Conservation (phyloP, 2,329 filamentous ascomycete species). For the Cytospora paraplurivora region DNA sequence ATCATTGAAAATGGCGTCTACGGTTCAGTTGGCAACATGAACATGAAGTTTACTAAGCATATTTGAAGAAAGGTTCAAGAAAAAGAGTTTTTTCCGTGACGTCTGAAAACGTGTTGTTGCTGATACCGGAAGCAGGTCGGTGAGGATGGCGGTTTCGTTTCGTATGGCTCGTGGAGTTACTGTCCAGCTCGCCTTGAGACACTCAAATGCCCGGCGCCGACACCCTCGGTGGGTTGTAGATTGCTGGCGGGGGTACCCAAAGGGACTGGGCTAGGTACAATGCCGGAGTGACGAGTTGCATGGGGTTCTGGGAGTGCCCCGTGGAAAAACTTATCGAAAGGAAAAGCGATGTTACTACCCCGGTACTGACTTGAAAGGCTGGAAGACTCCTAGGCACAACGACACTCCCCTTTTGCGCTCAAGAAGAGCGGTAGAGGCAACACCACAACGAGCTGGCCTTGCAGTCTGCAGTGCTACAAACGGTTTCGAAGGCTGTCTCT, state of each 20-base stretch:
- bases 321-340: neutral
- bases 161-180: neutral
- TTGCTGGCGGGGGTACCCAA: neutral
- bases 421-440: no score
- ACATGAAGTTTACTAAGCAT: neutral
- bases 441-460: no score
- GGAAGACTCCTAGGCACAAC: no score
- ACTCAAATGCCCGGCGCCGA: neutral
- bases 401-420: no score
- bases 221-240: neutral
- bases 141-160: neutral
- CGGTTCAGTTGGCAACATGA: constrained; percentile 13
- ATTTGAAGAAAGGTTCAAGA: neutral
- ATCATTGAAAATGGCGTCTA: constrained; percentile 22
- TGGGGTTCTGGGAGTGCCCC: neutral
- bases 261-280: neutral
- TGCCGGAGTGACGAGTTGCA: neutral
- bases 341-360: no score
- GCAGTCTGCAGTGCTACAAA: no score
- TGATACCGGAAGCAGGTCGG: neutral
- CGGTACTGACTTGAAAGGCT: no score
- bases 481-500: no score
- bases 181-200: neutral
- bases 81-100: neutral
- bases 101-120: neutral